phyloP scores from a whole-genome alignment of 163 green algal species.

The Scenedesmus sp. region DNA sequence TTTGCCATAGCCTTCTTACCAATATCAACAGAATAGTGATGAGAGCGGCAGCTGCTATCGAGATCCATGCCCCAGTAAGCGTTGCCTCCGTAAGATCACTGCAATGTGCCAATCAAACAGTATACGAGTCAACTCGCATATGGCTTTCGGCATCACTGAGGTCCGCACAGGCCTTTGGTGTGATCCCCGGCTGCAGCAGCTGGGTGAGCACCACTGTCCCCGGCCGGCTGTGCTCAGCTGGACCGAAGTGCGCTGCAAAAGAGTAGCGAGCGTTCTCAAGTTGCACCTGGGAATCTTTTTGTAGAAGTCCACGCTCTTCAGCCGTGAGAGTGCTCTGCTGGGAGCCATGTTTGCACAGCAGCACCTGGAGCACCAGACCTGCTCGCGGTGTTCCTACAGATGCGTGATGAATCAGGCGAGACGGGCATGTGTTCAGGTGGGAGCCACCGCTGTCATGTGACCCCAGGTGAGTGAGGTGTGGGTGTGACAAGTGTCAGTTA shows the following conservation, averaged over 20 bases:
- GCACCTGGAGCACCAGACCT: conserved; percentile 8
- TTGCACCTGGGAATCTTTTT: conserved; percentile 87
- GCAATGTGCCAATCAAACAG: conserved; percentile 9
- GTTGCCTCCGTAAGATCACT: conserved; percentile 95
- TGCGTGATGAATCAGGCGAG: not conserved
- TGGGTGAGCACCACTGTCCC: not conserved
- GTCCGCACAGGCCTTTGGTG: not conserved
- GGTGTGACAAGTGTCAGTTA: conserved; percentile 9
- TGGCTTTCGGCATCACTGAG: too few species aligned
- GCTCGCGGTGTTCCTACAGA: not conserved
- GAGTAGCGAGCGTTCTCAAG: too few species aligned
- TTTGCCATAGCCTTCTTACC: conserved; percentile 62
- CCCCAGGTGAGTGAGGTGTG: not conserved
- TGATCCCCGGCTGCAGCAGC: not conserved
- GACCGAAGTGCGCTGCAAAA: not conserved
- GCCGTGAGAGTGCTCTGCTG: conserved; percentile 50
- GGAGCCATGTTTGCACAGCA: conserved; percentile 33
- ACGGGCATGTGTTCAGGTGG: not conserved
- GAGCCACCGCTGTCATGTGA: not conserved
- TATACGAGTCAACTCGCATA: not conserved
- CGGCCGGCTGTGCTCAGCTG: not conserved
- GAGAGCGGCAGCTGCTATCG: conserved; percentile 81
- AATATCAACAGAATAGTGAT: conserved; percentile 88
- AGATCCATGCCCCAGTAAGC: conserved; percentile 89
- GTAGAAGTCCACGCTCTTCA: conserved; percentile 93